phyloP scores from a whole-genome alignment of 345 rosid species.

The Rhodamnia argentea region DNA sequence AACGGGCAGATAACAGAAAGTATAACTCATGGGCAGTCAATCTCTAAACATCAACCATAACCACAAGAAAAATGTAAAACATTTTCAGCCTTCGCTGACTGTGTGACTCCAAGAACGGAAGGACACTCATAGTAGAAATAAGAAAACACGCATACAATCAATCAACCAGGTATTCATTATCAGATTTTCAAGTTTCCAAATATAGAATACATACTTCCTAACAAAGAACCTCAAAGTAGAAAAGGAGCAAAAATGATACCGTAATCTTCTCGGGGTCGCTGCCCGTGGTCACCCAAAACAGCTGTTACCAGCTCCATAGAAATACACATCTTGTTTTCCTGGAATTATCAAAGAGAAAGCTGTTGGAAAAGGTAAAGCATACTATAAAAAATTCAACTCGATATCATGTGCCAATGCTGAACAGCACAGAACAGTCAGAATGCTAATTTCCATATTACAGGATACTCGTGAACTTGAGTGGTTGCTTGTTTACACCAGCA shows the following conservation, averaged over 20 bases:
- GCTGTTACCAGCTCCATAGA: constrained; percentile 99
- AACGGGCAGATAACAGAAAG: background rate
- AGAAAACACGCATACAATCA: background rate
- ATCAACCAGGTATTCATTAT: background rate
- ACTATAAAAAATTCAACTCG: background rate
- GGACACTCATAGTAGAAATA: background rate
- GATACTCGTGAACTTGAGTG: background rate
- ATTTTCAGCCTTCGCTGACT: background rate
- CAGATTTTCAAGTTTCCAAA: background rate
- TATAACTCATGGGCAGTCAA: background rate
- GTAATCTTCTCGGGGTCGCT: constrained; percentile 80
- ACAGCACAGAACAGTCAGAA: background rate
- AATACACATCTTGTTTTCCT: constrained; percentile 73
- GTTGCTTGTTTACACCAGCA: background rate
- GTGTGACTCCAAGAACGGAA: background rate
- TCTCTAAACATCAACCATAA: background rate
- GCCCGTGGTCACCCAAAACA: constrained; percentile 98
- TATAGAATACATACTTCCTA: background rate
- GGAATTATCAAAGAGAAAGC: constrained; percentile 10
- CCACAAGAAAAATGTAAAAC: background rate
- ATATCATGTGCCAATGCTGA: background rate
- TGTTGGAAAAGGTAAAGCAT: background rate
- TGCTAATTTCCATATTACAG: background rate
- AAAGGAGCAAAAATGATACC: constrained; percentile 25
- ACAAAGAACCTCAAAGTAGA: background rate